phyloP scores from a whole-genome alignment of 2,329 filamentous ascomycete genomes.

The Leptographium procerum region DNA sequence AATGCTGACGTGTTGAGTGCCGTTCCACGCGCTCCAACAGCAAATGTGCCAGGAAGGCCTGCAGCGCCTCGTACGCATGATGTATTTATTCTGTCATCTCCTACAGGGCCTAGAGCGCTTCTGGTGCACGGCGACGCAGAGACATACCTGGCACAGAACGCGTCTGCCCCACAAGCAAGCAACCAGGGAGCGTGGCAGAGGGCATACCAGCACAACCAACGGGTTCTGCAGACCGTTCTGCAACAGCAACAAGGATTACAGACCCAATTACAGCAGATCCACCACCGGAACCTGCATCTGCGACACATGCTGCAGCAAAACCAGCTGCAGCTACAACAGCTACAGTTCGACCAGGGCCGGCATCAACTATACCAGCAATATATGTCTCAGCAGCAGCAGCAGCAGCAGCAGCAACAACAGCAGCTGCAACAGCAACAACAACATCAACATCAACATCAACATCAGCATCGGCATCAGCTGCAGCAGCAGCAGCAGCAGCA shows the following conservation, averaged over 20 bases:
- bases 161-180: not conserved
- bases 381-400: not conserved
- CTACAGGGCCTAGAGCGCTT: constrained; percentile 45
- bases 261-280: constrained; percentile 1
- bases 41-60: constrained; percentile 10
- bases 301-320: not conserved
- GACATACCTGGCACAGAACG: constrained; percentile 25
- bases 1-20: not conserved
- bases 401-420: constrained; percentile 2
- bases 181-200: not conserved
- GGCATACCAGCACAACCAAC: not conserved
- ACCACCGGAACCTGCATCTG: not conserved
- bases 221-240: not conserved
- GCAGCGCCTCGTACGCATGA: constrained; percentile 26
- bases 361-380: not conserved
- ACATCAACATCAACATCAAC: constrained; percentile 17
- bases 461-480: constrained; percentile 16
- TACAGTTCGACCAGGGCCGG: constrained; percentile 2
- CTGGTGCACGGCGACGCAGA: constrained; percentile 41
- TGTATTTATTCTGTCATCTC: constrained; percentile 51
- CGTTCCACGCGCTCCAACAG: constrained; percentile 10
- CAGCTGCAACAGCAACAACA: constrained; percentile 14
- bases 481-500: constrained; percentile 10
- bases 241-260: not conserved
- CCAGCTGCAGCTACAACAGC: constrained; percentile 7